A percentile compares a stretch with the other conserved stretches of the same genome.
Evolutionary conservation across 2,329 filamentous ascomycete species (phyloP).

Genomic region (Apiospora rasikravindrae): DNA sequence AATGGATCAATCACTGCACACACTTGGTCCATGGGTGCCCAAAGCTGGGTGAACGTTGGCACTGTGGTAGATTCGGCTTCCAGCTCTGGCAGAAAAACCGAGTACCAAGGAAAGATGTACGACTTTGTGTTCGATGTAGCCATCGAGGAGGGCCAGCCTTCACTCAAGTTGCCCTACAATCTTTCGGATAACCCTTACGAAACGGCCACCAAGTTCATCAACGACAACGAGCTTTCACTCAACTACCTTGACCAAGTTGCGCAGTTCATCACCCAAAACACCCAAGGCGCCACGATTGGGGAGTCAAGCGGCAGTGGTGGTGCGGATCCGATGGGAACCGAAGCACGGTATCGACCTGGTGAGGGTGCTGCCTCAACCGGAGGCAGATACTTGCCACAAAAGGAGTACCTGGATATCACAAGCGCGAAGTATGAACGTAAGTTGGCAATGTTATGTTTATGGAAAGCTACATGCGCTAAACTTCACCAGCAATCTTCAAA

Average conservation of each 20-base stretch:
- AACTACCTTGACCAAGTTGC: conserved; percentile 90
- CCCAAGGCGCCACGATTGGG: conserved; percentile 83
- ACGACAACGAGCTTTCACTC: conserved; percentile 85
- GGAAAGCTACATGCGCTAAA: conserved; percentile 41
- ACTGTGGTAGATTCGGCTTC: conserved; percentile 90
- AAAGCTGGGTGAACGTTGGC: conserved; percentile 87
- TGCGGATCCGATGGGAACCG: conserved; percentile 78
- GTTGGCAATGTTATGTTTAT: conserved; percentile 27
- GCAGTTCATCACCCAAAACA: conserved; percentile 90
- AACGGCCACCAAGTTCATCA: conserved; percentile 86
- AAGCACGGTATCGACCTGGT: conserved; percentile 79
- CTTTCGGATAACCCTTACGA: conserved; percentile 92
- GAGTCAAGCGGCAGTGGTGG: conserved; percentile 56
- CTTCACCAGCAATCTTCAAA: conserved; percentile 75
- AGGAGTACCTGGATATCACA: conserved; percentile 77
- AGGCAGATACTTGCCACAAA: conserved; percentile 75
- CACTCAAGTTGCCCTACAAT: conserved; percentile 93
- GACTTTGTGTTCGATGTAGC: conserved; percentile 98
- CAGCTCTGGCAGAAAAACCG: conserved; percentile 78
- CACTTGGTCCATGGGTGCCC: conserved; percentile 77
- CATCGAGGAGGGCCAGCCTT: conserved; percentile 91
- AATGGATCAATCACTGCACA: conserved; percentile 86
- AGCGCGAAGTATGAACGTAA: conserved; percentile 70
- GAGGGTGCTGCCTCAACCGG: conserved; percentile 54
- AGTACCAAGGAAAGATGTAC: conserved; percentile 84